phyloP scores from a whole-genome alignment of 306 rosid species.

The Castanea sativa region DNA sequence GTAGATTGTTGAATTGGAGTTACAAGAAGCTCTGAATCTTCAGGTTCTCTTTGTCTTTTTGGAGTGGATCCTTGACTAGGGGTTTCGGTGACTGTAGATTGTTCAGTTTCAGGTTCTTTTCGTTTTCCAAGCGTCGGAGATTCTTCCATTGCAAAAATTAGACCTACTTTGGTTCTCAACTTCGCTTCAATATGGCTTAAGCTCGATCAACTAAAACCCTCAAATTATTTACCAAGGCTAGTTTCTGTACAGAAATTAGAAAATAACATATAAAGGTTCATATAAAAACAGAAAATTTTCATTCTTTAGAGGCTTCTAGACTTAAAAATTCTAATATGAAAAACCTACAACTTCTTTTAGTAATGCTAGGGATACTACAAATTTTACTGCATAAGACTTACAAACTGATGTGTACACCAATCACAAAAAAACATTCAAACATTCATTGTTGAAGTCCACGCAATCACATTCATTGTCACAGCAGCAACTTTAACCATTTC shows the following conservation, averaged over 20 bases:
- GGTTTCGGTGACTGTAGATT: neutral
- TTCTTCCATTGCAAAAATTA: constrained; percentile 43
- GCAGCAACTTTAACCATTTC: no score
- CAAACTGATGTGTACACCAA: no score
- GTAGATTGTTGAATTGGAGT: constrained; percentile 10
- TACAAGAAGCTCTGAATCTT: constrained; percentile 16
- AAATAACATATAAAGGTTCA: neutral
- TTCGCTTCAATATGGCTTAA: neutral
- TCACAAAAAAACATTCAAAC: no score
- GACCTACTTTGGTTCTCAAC: neutral
- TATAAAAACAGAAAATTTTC: neutral
- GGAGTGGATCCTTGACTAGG: constrained; percentile 17
- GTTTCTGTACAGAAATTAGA: neutral
- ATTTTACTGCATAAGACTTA: no score
- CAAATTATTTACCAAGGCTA: neutral
- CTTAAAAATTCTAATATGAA: no score
- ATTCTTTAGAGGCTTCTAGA: neutral
- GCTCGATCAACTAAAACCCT: neutral
- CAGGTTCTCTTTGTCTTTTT: constrained; percentile 35
- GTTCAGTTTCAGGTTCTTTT: constrained; percentile 37
- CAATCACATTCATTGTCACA: no score
- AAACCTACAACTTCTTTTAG: no score
- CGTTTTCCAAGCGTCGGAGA: constrained; percentile 51
- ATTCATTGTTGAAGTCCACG: no score
- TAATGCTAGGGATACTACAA: no score